phyloP scores from a whole-genome alignment of 495 filamentous ascomycete genomes.

The Penicillium daleae region DNA sequence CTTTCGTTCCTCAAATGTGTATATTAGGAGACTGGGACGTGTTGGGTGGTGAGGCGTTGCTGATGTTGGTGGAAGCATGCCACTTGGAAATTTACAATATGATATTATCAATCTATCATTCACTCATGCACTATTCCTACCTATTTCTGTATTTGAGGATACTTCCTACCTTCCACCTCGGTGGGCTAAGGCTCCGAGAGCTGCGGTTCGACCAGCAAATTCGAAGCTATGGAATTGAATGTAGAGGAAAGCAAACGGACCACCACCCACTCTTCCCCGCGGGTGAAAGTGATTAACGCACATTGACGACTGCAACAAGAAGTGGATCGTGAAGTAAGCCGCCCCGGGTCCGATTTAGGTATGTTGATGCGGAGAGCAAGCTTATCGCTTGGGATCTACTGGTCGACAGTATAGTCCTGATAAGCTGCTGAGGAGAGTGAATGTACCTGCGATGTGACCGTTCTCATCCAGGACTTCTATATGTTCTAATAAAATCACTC shows the following conservation, averaged over 20 bases:
- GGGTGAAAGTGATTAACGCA: background rate
- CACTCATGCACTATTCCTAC: background rate
- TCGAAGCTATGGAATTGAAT: background rate
- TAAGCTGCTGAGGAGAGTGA: background rate
- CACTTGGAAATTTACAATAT: constrained; percentile 1
- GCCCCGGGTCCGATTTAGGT: background rate
- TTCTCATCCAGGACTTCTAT: background rate
- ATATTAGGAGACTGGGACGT: constrained; percentile 6
- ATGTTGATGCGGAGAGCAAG: background rate
- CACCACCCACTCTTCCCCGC: background rate
- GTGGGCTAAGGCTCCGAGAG: background rate
- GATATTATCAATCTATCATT: constrained; percentile 2
- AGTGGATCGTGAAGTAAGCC: background rate
- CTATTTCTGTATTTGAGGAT: background rate
- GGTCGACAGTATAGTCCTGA: background rate
- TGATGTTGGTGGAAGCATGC: background rate
- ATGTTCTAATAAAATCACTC: background rate
- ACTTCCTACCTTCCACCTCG: background rate
- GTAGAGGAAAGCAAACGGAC: background rate
- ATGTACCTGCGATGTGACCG: background rate
- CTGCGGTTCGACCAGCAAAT: background rate
- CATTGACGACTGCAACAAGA: background rate
- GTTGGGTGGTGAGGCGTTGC: background rate
- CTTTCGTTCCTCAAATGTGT: background rate
- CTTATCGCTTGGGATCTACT: background rate